Evolutionary conservation across 2,329 filamentous ascomycete species (phyloP).

Genomic region (Dendryphion nanum): DNA sequence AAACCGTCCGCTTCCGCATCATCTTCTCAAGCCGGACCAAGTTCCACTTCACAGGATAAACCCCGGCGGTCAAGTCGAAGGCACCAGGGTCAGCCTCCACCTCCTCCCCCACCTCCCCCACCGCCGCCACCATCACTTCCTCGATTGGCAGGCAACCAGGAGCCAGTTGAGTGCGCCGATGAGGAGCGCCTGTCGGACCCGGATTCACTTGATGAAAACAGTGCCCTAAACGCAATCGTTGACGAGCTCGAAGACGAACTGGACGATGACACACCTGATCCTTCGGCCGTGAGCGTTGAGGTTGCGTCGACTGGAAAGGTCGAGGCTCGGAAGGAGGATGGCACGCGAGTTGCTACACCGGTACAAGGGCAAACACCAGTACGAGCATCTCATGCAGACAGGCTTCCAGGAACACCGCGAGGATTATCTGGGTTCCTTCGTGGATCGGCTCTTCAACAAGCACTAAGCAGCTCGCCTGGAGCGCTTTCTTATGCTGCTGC

Average conservation of each 20-base stretch:
- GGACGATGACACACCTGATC: constrained; percentile 71
- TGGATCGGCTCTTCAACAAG: constrained; percentile 31
- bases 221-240: constrained; percentile 78
- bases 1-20: constrained; percentile 36
- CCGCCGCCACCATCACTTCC: constrained; percentile 49
- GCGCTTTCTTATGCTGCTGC: constrained; percentile 82
- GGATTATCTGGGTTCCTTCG: constrained; percentile 32
- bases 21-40: constrained; percentile 46
- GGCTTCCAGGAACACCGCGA: constrained; percentile 24
- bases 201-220: constrained; percentile 64
- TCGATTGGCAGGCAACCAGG: constrained; percentile 33
- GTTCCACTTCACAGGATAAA: constrained; percentile 57
- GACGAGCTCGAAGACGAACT: constrained; percentile 83
- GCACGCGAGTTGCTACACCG: constrained; percentile 80
- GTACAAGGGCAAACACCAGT: constrained; percentile 53
- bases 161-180: constrained; percentile 86
- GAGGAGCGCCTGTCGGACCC: constrained; percentile 79
- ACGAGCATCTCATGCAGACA: constrained; percentile 29
- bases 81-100: constrained; percentile 47
- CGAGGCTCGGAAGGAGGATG: constrained; percentile 88
- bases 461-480: constrained; percentile 41
- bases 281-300: constrained; percentile 88
- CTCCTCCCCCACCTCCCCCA: constrained; percentile 55
- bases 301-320: constrained; percentile 83
- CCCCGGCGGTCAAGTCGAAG: constrained; percentile 65